Evolutionary conservation across 2,329 filamentous ascomycete genomes (phyloP).

Genomic region (Lasiodiplodia sp.): DNA sequence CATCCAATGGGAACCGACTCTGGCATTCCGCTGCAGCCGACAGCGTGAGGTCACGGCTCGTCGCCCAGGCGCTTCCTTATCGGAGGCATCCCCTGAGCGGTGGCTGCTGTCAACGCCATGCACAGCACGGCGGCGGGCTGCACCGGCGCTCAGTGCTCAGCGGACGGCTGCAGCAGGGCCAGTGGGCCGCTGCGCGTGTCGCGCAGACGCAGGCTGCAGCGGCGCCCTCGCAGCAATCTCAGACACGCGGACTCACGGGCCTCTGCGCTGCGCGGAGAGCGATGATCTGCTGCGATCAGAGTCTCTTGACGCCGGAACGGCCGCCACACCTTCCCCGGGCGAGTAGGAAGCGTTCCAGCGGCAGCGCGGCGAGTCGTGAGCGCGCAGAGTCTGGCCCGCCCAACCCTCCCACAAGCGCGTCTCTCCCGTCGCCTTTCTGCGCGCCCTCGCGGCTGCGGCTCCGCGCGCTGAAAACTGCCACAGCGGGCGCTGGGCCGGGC

Average conservation of each 20-base stretch:
- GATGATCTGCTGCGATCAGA: conserved; percentile 22
- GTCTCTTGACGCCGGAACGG: conserved; percentile 27
- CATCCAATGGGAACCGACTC: conserved; percentile 7
- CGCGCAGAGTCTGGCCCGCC: conserved; percentile 7
- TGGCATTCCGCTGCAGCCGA: conserved; percentile 9
- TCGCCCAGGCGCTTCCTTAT: conserved; percentile 2
- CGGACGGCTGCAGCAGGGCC: conserved; percentile 9
- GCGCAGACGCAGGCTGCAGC: conserved; percentile 12
- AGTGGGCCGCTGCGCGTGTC: conserved; percentile 17
- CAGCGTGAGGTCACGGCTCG: conserved; percentile 3
- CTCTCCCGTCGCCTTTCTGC: not conserved
- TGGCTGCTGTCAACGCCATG: not conserved
- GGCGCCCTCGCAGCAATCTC: conserved; percentile 20
- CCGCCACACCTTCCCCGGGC: conserved; percentile 19
- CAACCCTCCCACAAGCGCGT: too few relatives aligned
- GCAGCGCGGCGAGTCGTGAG: conserved; percentile 7
- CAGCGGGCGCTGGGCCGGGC: not conserved
- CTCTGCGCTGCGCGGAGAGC: not conserved
- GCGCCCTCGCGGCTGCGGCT: conserved; percentile 4
- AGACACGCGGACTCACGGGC: conserved; percentile 26
- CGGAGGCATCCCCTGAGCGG: conserved; percentile 19
- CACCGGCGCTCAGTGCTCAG: not conserved
- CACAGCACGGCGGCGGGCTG: conserved; percentile 4
- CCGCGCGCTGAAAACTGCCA: conserved; percentile 1
- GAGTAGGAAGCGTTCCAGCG: conserved; percentile 25